Percentiles rank a stretch among this genome's conserved stretches.
Evolutionary conservation across 257 asterid species (phyloP).

Genomic region (Perilla frutescens): DNA sequence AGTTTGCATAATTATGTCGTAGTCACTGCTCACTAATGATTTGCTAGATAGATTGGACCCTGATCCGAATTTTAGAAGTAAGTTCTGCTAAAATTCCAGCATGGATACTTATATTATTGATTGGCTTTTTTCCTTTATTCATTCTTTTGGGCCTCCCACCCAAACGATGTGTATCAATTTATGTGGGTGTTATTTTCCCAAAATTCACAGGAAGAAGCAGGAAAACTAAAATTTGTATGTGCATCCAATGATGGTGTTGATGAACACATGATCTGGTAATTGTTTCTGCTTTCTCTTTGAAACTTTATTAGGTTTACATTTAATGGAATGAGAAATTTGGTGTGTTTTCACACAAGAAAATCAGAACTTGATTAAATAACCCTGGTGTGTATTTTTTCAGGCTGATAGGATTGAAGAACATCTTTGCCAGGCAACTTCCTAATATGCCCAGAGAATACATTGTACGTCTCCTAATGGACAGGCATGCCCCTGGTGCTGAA

Average conservation of each 20-base stretch:
- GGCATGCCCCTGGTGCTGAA: conserved; percentile 52
- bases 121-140: neutral
- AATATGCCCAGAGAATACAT: conserved; percentile 99
- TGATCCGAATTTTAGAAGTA: too few relatives aligned
- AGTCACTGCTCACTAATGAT: neutral
- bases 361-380: conserved; percentile 10
- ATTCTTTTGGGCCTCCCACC: neutral
- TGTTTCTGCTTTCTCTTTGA: conserved; percentile 31
- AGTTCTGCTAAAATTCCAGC: neutral
- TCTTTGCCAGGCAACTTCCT: conserved; percentile 93
- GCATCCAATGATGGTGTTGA: conserved; percentile 88
- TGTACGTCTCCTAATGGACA: conserved; percentile 98
- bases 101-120: neutral
- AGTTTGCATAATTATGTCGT: neutral
- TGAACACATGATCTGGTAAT: conserved; percentile 95
- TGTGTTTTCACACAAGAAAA: neutral
- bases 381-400: conserved; percentile 48
- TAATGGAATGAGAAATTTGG: conserved; percentile 7
- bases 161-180: neutral
- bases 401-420: conserved; percentile 96
- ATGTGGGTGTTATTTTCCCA: conserved; percentile 26
- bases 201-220: conserved; percentile 85
- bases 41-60: neutral
- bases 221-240: conserved; percentile 79
- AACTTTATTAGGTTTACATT: conserved; percentile 22